phyloP scores from a whole-genome alignment of 1,139 yeast species.

The Suhomyces chickasaworum region DNA sequence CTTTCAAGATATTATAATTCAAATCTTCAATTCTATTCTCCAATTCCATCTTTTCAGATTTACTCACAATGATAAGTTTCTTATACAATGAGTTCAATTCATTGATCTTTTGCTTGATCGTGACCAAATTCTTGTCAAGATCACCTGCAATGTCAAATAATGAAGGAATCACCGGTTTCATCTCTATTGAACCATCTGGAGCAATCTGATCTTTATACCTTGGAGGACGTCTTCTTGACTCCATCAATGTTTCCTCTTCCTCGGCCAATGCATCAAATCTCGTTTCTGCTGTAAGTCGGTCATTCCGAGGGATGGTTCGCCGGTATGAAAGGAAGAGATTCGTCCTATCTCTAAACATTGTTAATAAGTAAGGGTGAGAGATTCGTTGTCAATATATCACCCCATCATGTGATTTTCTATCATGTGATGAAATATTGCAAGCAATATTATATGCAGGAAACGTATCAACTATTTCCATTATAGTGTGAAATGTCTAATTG shows the following conservation, averaged over 20 bases:
- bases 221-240: conserved; percentile 20
- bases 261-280: conserved; percentile 48
- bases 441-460: no score
- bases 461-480: no score
- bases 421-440: background rate
- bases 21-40: conserved; percentile 72
- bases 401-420: background rate
- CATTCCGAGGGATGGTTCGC: conserved; percentile 62
- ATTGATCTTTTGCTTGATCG: conserved; percentile 52
- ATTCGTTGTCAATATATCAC: background rate
- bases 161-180: conserved; percentile 69
- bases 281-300: conserved; percentile 18
- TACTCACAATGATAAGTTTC: conserved; percentile 82
- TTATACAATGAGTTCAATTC: conserved; percentile 71
- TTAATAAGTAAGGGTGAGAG: background rate
- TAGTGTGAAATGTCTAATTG: background rate
- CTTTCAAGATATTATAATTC: conserved; percentile 70
- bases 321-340: conserved; percentile 71
- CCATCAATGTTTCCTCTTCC: conserved; percentile 58
- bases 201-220: conserved; percentile 18
- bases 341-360: conserved; percentile 75
- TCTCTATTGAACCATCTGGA: conserved; percentile 39
- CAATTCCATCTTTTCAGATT: conserved; percentile 72
- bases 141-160: conserved; percentile 74
- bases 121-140: conserved; percentile 60